Evolutionary conservation across 1,284 basidiomycete genomes (phyloP), one percentile per base, ranked within the genome.

Genomic region (Waitea zeae): DNA sequence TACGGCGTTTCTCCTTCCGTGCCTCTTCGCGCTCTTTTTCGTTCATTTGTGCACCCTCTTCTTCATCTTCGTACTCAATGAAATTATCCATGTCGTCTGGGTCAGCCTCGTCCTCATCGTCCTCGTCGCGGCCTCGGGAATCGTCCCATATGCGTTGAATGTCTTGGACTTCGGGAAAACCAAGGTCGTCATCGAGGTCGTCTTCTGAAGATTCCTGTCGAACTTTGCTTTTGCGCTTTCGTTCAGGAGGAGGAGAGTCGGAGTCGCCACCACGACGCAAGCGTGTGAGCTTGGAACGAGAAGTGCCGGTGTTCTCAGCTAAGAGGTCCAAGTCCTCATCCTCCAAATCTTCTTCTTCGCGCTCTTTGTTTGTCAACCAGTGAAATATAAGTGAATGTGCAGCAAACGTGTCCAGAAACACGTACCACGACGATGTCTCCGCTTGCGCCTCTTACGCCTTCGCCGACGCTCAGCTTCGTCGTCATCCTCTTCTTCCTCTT

Each of bases 281-380:
- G 42, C 82, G 71, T 43, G 75, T 80, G 30, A 87, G 61, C 46
- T 65, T n/a, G 70, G 46, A 60, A 66, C 47, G 61, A 68, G 55
- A 73, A 75, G 3, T 69, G 64, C 93, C 90, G 3, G 88, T 89
- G 47, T 97, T 98, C 63, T 98, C 95, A 49, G 87, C 86, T 15
- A 98, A 54, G 6, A 98, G 67, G 36, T 93, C 92, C 36, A 98
- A 58, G 50, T 98, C 95, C 48, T 98, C 95, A 36, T 97, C 93
- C 44, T 95, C 90, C 30, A 96, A 60, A n/a, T 64, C 83, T 39
- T 78, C 74, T 18, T 79, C 71, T 38, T 72, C 69, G 34, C 66
- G 65, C 41, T 63, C 66, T 54, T 33, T 45, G 47, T 53, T 26
- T 20, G 34, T 18, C 24, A 22, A n/a, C n/a, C n/a, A n/a, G n/a